phyloP scores from a whole-genome alignment of 1,284 basidiomycete genomes.

The Apiotrichum siamense region DNA sequence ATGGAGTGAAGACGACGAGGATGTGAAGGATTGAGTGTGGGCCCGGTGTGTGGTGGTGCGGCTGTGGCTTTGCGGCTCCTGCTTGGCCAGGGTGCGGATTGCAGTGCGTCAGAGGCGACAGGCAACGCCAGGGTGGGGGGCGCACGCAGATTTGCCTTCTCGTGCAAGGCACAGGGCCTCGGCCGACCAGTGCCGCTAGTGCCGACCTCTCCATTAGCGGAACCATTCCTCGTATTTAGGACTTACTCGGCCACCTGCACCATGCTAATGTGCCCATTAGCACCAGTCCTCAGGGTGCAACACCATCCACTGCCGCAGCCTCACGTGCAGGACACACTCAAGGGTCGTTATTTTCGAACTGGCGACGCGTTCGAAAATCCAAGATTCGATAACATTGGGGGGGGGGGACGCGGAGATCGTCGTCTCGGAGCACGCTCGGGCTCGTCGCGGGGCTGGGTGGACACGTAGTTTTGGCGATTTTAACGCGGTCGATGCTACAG shows the following conservation, averaged over 20 bases:
- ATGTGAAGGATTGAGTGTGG: slow-evolving; percentile 7
- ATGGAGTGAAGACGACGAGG: not conserved
- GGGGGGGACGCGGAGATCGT: not conserved
- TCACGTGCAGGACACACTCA: too few species aligned
- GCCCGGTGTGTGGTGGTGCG: not conserved
- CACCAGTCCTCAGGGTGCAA: too few species aligned
- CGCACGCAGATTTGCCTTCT: too few species aligned
- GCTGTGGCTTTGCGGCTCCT: too few species aligned
- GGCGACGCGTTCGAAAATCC: not conserved
- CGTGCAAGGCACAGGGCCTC: not conserved
- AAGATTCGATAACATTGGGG: slow-evolving; percentile 3
- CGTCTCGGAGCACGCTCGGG: too few species aligned
- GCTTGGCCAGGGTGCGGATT: not conserved
- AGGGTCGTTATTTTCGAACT: not conserved
- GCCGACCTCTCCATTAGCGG: not conserved
- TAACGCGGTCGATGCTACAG: too few species aligned
- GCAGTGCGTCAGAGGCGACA: not conserved
- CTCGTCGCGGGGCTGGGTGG: too few species aligned
- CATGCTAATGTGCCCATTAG: too few species aligned
- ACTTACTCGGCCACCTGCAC: not conserved
- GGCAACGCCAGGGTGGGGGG: too few species aligned
- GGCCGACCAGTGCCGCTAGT: slow-evolving; percentile 3
- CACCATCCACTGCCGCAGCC: too few species aligned
- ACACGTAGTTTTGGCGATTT: not conserved
- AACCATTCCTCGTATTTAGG: not conserved